A percentile compares a stretch with the other conserved stretches of the same genome.
These are phyloP conservation scores for Pestalotiopsis sp. DNA, from an alignment of 2,329 filamentous ascomycete species.

Conservation along the genomic window DNA sequence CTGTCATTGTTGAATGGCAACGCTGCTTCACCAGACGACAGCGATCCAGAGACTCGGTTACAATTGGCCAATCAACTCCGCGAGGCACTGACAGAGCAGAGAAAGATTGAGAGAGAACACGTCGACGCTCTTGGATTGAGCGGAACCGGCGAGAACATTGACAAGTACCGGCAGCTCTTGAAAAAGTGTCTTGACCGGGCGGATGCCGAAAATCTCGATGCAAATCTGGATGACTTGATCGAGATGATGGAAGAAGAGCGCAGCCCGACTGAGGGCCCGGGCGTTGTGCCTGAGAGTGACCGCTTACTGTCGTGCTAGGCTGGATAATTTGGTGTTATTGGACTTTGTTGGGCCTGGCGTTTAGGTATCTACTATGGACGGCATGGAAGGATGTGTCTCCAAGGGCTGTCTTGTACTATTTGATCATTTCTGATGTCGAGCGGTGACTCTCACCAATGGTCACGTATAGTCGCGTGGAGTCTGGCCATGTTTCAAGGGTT, in stretches of 20 bases:
- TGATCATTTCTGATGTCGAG: background rate
- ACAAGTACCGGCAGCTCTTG: slow-evolving; percentile 72
- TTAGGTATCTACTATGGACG: background rate
- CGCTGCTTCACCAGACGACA: slow-evolving; percentile 34
- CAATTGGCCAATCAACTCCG: slow-evolving; percentile 60
- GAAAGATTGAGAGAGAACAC: slow-evolving; percentile 66
- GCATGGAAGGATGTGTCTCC: background rate
- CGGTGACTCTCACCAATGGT: background rate
- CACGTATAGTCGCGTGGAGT: background rate
- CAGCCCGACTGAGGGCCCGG: background rate
- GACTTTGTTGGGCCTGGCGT: background rate
- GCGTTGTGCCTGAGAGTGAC: background rate
- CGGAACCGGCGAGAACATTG: slow-evolving; percentile 73
- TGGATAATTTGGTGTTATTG: background rate
- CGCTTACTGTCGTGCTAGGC: background rate
- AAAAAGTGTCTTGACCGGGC: slow-evolving; percentile 68
- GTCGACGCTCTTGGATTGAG: slow-evolving; percentile 69
- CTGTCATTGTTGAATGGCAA: slow-evolving; percentile 51
- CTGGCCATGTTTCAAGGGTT: too few species aligned
- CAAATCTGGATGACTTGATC: slow-evolving; percentile 62
- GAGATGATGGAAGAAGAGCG: slow-evolving; percentile 60
- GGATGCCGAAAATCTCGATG: slow-evolving; percentile 69
- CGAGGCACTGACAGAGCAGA: slow-evolving; percentile 60
- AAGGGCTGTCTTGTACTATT: background rate
- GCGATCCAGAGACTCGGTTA: slow-evolving; percentile 58